A percentile compares a stretch with the other conserved stretches of the same genome.
These are phyloP conservation scores for Podila epicladia DNA, from an alignment of 192 early-diverging fungal species.

Conservation along the genomic window DNA sequence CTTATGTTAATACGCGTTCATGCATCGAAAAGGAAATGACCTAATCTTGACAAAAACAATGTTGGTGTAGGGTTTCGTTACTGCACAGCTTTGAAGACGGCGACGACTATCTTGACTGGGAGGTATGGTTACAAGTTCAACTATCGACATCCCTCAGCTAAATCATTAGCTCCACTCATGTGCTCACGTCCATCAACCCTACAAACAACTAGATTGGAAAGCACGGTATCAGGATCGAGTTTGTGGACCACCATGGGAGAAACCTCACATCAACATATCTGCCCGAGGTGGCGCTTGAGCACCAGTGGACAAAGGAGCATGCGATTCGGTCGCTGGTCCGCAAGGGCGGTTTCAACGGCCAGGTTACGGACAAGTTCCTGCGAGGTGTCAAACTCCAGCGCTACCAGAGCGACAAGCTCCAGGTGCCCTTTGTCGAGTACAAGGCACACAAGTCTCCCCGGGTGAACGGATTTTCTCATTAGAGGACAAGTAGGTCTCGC, in stretches of 20 bases:
- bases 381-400: constrained; percentile 77
- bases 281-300: constrained; percentile 89
- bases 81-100: constrained; percentile 89
- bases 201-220: constrained; percentile 64
- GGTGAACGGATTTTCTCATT: neutral
- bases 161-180: neutral
- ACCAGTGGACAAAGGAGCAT: constrained; percentile 89
- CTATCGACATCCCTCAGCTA: neutral
- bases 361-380: constrained; percentile 68
- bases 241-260: constrained; percentile 58
- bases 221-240: constrained; percentile 97
- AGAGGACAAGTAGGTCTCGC: neutral
- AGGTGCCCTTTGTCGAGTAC: constrained; percentile 80
- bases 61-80: constrained; percentile 72
- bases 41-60: neutral
- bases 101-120: constrained; percentile 85
- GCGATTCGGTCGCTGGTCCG: constrained; percentile 87
- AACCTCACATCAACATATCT: constrained; percentile 87
- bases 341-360: constrained; percentile 81
- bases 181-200: neutral
- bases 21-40: neutral
- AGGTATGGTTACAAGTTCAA: constrained; percentile 39
- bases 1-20: constrained; percentile 1
- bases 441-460: no score
- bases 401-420: constrained; percentile 82